Percentiles rank a stretch among this genome's conserved stretches.
phyloP scores from a whole-genome alignment of 176 grass and related monocot species.

The Cenchrus fungigraminus region DNA sequence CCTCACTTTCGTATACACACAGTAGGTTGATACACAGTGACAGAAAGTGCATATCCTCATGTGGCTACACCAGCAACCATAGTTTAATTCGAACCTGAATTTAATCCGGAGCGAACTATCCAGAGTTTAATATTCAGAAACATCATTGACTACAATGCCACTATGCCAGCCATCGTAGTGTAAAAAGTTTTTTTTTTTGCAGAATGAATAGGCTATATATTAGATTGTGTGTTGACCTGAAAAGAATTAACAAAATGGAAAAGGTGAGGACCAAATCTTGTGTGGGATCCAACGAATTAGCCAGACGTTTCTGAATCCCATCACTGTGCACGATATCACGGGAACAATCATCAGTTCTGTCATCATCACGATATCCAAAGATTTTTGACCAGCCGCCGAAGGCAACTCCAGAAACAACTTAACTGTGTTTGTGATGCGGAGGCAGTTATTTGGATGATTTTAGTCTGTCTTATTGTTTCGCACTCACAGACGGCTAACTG shows the following conservation, averaged over 20 bases:
- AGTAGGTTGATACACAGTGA: neutral
- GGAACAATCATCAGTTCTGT: neutral
- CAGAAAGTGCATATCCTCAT: neutral
- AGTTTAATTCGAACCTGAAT: neutral
- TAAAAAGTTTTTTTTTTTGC: neutral
- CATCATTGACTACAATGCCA: neutral
- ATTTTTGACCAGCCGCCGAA: neutral
- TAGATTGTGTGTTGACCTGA: neutral
- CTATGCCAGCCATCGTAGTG: neutral
- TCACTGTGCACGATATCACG: conserved; percentile 8
- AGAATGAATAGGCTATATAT: neutral
- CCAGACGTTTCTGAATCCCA: conserved; percentile 16
- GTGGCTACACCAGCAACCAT: neutral
- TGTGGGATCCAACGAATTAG: neutral
- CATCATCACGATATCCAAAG: neutral
- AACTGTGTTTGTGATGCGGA: neutral
- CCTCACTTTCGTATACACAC: neutral
- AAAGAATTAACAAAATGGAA: neutral
- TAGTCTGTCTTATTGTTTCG: too few species aligned
- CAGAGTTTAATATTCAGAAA: neutral
- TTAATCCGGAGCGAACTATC: neutral
- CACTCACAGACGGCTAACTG: too few species aligned
- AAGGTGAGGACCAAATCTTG: neutral
- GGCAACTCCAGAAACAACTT: neutral
- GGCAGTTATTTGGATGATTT: too few species aligned